Conservation (phyloP, 2,329 filamentous ascomycete species). For the Amauroascus niger region DNA sequence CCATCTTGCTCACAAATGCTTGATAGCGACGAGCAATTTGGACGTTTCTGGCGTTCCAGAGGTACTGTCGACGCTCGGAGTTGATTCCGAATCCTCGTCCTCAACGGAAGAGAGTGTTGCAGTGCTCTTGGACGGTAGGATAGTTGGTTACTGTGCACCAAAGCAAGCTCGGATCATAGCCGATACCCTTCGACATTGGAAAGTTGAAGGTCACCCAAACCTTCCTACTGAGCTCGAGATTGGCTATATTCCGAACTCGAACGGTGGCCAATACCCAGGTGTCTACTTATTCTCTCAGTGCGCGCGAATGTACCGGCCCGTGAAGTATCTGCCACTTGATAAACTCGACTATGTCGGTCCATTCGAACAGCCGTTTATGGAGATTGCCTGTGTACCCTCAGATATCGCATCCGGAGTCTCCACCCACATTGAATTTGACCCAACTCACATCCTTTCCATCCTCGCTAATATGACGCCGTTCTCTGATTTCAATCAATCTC, state of each 20-base stretch:
- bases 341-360: constrained; percentile 83
- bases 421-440: constrained; percentile 87
- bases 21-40: constrained; percentile 65
- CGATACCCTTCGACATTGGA: constrained; percentile 87
- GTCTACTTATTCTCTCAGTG: constrained; percentile 85
- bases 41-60: constrained; percentile 66
- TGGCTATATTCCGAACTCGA: constrained; percentile 78
- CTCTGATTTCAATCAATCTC: constrained; percentile 97
- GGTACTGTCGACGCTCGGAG: constrained; percentile 68
- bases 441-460: constrained; percentile 95
- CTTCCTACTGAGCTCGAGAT: constrained; percentile 82
- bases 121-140: constrained; percentile 79
- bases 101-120: constrained; percentile 74
- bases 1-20: constrained; percentile 90
- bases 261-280: constrained; percentile 89
- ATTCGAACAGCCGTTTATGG: constrained; percentile 97
- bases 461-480: constrained; percentile 98
- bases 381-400: constrained; percentile 79
- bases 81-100: constrained; percentile 64
- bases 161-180: constrained; percentile 71
- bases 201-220: constrained; percentile 73
- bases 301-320: constrained; percentile 78
- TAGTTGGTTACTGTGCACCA: constrained; percentile 83
- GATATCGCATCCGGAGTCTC: constrained; percentile 82
- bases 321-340: constrained; percentile 81